phyloP scores from a whole-genome alignment of 2,329 filamentous ascomycete genomes.

The Cadophora gregata region DNA sequence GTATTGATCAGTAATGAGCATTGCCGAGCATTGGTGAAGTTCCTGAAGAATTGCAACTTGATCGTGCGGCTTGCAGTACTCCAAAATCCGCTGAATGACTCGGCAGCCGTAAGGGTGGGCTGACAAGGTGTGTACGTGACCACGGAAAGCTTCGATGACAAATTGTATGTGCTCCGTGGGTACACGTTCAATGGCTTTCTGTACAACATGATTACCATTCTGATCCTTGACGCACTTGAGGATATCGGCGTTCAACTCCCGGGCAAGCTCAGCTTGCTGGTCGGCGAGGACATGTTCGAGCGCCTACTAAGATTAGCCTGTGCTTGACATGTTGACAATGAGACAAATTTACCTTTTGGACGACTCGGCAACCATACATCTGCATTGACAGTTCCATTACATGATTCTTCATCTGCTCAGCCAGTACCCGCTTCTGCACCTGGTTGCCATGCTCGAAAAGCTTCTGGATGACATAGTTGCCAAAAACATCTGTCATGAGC shows the following conservation, averaged over 20 bases:
- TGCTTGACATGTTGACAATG: not conserved
- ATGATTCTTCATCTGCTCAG: constrained; percentile 85
- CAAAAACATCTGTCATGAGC: constrained; percentile 95
- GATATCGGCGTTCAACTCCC: constrained; percentile 80
- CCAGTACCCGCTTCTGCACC: constrained; percentile 86
- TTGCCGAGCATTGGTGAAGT: constrained; percentile 73
- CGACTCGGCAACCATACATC: constrained; percentile 93
- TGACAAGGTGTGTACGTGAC: constrained; percentile 75
- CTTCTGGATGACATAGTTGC: constrained; percentile 98
- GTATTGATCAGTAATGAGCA: constrained; percentile 83
- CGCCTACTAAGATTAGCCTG: constrained; percentile 59
- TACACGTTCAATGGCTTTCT: constrained; percentile 86
- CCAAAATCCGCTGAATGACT: constrained; percentile 90
- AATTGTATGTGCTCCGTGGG: constrained; percentile 81
- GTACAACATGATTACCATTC: constrained; percentile 96
- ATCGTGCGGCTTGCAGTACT: constrained; percentile 76
- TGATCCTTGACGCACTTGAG: constrained; percentile 81
- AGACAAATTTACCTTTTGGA: constrained; percentile 76
- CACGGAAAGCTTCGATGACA: constrained; percentile 80
- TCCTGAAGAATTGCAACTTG: constrained; percentile 77
- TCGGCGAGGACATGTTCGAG: constrained; percentile 91
- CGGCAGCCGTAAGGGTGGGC: constrained; percentile 87
- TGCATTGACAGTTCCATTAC: constrained; percentile 81
- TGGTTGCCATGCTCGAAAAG: constrained; percentile 97
- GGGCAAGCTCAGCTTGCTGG: constrained; percentile 83